These are phyloP conservation scores for Moelleriella libera DNA, from an alignment of 2,329 filamentous ascomycete genomes.

Conservation along the genomic window DNA sequence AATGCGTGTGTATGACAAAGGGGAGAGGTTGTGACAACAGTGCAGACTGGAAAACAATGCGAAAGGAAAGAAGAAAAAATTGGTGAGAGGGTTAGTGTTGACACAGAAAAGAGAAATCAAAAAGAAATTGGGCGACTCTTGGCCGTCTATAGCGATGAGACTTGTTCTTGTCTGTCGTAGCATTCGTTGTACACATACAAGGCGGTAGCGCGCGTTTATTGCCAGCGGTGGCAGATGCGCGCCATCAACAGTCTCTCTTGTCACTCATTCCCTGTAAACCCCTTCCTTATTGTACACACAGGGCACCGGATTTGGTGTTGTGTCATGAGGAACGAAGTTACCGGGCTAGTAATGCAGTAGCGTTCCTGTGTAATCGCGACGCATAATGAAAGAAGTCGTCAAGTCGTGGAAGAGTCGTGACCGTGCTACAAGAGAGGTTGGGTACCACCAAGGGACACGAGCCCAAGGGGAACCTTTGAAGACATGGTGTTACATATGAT, in stretches of 20 bases:
- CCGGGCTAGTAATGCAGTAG: conserved; percentile 11
- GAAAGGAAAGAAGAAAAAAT: background rate
- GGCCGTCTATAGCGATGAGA: background rate
- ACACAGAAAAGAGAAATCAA: background rate
- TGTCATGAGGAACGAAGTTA: conserved; percentile 11
- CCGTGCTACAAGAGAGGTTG: conserved; percentile 16
- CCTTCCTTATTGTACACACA: conserved; percentile 21
- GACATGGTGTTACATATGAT: conserved; percentile 15
- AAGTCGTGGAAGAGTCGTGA: conserved; percentile 24
- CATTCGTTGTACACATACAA: background rate
- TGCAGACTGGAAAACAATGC: background rate
- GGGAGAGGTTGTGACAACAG: too few species aligned
- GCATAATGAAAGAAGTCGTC: conserved; percentile 23
- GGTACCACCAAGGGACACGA: conserved; percentile 10
- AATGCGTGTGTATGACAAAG: too few species aligned
- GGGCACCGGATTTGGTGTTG: conserved; percentile 12
- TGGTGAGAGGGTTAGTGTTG: background rate
- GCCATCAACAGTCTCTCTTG: background rate
- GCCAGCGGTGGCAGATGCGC: background rate
- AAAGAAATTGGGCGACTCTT: background rate
- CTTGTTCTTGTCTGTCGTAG: background rate
- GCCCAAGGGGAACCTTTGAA: conserved; percentile 6
- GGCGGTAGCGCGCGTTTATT: background rate
- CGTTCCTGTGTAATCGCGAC: conserved; percentile 10
- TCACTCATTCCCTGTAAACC: conserved; percentile 5